Conservation (phyloP, 257 asterid genomes). For the Avicennia marina region DNA sequence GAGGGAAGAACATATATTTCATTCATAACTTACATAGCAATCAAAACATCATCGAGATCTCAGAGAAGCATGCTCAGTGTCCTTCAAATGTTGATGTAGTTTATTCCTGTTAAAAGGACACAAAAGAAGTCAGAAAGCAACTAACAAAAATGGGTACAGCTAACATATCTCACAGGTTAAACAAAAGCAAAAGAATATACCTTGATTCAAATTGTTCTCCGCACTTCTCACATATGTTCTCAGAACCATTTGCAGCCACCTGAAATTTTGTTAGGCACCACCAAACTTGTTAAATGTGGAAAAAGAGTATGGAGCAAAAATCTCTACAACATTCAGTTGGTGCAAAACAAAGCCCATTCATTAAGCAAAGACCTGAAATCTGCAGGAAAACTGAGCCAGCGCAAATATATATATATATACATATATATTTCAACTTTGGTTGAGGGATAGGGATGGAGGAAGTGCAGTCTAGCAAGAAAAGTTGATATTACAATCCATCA, state of each 20-base stretch:
- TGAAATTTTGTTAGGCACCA: constrained; percentile 18
- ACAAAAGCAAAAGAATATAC: constrained; percentile 28
- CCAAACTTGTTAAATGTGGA: background rate
- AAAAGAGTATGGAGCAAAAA: background rate
- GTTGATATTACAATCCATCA: no score
- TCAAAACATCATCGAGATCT: constrained; percentile 38
- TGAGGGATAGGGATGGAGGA: no score
- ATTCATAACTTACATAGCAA: constrained; percentile 11
- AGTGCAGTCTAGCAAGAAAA: no score
- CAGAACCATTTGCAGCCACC: constrained; percentile 40
- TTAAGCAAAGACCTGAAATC: no score
- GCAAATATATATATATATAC: no score
- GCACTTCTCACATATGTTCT: constrained; percentile 67
- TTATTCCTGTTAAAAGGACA: constrained; percentile 48
- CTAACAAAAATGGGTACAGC: background rate
- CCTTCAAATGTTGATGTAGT: constrained; percentile 77
- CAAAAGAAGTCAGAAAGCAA: constrained; percentile 10
- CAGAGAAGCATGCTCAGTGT: constrained; percentile 73
- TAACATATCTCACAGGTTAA: background rate
- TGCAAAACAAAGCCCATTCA: no score
- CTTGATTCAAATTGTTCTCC: constrained; percentile 77
- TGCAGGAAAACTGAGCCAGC: no score
- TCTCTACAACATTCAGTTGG: no score
- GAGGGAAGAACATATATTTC: background rate
- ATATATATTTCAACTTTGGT: no score